A percentile compares a stretch with the other conserved stretches of the same genome.
Conservation (phyloP, 2,329 filamentous ascomycete species). For the Fusarium pilosicola region DNA sequence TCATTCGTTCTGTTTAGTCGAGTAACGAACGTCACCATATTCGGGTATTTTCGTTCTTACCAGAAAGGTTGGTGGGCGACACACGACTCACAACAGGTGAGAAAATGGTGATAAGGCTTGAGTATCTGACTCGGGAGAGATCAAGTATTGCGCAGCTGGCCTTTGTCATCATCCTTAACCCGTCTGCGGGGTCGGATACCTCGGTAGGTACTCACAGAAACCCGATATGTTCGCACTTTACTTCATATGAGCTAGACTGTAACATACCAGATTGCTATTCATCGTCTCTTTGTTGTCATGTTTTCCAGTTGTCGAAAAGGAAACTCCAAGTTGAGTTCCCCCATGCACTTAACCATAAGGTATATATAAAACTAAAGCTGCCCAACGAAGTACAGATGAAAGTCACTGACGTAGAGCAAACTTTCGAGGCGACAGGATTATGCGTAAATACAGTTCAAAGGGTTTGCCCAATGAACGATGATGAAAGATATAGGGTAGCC, state of each 20-base stretch:
- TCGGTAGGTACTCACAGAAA: background rate
- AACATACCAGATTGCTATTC: no score
- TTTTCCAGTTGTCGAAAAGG: background rate
- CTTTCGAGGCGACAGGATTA: background rate
- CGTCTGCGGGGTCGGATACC: background rate
- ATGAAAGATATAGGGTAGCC: background rate
- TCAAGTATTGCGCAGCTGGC: background rate
- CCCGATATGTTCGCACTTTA: no score
- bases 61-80: background rate
- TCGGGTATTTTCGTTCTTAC: background rate
- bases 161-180: background rate
- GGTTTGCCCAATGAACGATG: background rate
- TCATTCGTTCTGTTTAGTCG: background rate
- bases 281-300: no score
- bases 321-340: background rate
- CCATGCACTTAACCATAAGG: background rate
- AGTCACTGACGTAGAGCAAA: background rate
- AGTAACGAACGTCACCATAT: background rate
- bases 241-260: no score
- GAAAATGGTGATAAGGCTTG: background rate
- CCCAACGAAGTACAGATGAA: background rate
- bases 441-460: background rate
- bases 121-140: conserved; percentile 6
- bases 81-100: conserved; percentile 5
- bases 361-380: background rate